Evolutionary conservation across 768 basidiomycete genomes (phyloP).

Genomic region (Tulasnella calospora): DNA sequence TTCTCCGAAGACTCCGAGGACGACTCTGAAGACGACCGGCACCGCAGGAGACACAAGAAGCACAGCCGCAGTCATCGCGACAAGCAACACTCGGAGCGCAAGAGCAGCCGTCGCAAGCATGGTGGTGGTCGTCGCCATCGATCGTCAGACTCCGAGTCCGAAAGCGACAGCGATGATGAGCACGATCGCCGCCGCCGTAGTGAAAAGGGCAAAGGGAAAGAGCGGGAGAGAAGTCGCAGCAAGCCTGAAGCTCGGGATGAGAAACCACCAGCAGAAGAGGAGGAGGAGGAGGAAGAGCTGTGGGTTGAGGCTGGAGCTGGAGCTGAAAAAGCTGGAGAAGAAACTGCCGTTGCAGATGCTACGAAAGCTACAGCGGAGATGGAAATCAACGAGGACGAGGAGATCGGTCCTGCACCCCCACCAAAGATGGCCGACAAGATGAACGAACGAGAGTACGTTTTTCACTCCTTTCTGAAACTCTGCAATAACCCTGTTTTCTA

Average conservation of each 20-base stretch:
- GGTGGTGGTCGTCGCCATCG: slow-evolving; percentile 45
- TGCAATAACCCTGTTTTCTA: too few species aligned
- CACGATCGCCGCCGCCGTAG: slow-evolving; percentile 52
- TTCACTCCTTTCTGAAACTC: too few species aligned
- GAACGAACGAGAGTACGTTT: slow-evolving; percentile 62
- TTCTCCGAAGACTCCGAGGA: neutral
- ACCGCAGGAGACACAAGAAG: slow-evolving; percentile 18
- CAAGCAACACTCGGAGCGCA: slow-evolving; percentile 5
- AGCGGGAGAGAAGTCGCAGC: slow-evolving; percentile 40
- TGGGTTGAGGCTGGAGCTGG: slow-evolving; percentile 55
- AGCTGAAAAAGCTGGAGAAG: slow-evolving; percentile 32
- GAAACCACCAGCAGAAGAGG: slow-evolving; percentile 31
- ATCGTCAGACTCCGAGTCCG: slow-evolving; percentile 42
- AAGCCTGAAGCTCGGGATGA: neutral
- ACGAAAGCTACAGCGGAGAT: slow-evolving; percentile 28
- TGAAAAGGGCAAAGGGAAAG: slow-evolving; percentile 48
- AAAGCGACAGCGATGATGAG: slow-evolving; percentile 40
- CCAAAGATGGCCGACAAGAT: slow-evolving; percentile 47
- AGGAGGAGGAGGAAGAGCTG: slow-evolving; percentile 44
- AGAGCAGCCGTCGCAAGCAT: slow-evolving; percentile 9
- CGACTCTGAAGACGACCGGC: slow-evolving; percentile 24
- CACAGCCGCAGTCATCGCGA: slow-evolving; percentile 14
- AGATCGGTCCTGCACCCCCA: slow-evolving; percentile 75
- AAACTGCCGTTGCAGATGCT: neutral
- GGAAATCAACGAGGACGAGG: slow-evolving; percentile 54